Conservation (phyloP, 164 flowering plant genomes). For the Platanus orientalis region DNA sequence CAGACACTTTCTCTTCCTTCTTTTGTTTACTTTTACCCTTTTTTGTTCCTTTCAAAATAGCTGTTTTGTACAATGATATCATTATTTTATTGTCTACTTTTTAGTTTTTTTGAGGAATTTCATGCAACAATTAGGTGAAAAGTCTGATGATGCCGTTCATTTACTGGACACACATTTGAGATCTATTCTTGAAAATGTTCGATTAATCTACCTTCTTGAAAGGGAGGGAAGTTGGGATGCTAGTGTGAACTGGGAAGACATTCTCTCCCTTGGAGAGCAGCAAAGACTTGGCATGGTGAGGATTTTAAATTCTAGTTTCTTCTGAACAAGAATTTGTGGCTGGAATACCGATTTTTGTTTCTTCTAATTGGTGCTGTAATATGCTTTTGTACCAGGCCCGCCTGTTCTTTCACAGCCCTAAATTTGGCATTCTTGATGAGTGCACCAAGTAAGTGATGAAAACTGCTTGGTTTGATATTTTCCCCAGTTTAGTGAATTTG, state of each 20-base stretch:
- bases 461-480: neutral
- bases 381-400: conserved; percentile 64
- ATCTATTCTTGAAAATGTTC: conserved; percentile 73
- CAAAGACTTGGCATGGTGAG: conserved; percentile 98
- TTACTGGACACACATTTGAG: conserved; percentile 54
- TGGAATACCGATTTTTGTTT: neutral
- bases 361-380: conserved; percentile 1
- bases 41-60: too few relatives aligned
- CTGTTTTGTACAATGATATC: too few relatives aligned
- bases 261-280: conserved; percentile 95
- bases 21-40: too few relatives aligned
- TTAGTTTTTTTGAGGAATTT: conserved; percentile 2
- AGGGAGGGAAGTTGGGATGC: conserved; percentile 89
- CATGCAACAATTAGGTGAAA: conserved; percentile 33
- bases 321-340: neutral
- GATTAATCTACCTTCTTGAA: conserved; percentile 78
- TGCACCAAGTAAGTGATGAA: conserved; percentile 82
- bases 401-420: conserved; percentile 89
- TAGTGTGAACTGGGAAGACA: conserved; percentile 83
- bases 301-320: neutral
- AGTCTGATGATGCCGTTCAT: conserved; percentile 17
- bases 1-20: too few relatives aligned
- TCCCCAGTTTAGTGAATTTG: neutral
- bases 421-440: conserved; percentile 93
- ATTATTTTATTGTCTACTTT: neutral